A percentile compares a stretch with the other conserved stretches of the same genome.
Conservation (phyloP, 306 rosid species). For the Ormosia emarginata region DNA sequence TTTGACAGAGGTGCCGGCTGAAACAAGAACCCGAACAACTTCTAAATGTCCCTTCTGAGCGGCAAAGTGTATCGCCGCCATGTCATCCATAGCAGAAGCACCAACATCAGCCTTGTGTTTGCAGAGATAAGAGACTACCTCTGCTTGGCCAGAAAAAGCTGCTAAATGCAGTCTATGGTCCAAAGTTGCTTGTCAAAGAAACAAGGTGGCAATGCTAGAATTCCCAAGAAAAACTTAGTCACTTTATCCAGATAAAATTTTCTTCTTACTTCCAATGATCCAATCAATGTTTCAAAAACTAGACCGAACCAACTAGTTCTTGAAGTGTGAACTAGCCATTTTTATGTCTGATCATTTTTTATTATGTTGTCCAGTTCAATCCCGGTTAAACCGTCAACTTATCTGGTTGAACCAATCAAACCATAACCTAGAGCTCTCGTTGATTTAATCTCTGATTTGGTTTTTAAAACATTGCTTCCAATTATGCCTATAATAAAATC, state of each 20-base stretch:
- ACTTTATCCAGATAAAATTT: background rate
- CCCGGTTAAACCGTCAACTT: background rate
- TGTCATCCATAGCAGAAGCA: slow-evolving; percentile 96
- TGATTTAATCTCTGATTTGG: background rate
- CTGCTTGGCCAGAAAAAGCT: slow-evolving; percentile 86
- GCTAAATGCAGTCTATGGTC: slow-evolving; percentile 79
- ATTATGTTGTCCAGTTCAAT: background rate
- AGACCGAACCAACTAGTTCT: background rate
- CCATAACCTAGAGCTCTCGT: background rate
- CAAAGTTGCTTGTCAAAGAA: slow-evolving; percentile 56
- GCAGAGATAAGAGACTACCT: slow-evolving; percentile 70
- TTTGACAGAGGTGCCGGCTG: slow-evolving; percentile 66
- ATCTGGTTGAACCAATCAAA: background rate
- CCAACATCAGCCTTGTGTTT: slow-evolving; percentile 84
- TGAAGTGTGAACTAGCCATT: background rate
- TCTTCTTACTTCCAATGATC: background rate
- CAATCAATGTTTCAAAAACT: background rate
- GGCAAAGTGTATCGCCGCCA: slow-evolving; percentile 94
- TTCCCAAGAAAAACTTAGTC: background rate
- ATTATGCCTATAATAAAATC: background rate
- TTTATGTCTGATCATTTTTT: no score
- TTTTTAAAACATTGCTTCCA: background rate
- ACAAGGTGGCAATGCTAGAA: slow-evolving; percentile 27
- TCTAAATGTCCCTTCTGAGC: slow-evolving; percentile 89
- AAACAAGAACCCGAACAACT: slow-evolving; percentile 52